Percentiles rank a stretch among this genome's conserved stretches.
Evolutionary conservation across 129 eudicot genomes (phyloP).

Genomic region (Solidago caesia): DNA sequence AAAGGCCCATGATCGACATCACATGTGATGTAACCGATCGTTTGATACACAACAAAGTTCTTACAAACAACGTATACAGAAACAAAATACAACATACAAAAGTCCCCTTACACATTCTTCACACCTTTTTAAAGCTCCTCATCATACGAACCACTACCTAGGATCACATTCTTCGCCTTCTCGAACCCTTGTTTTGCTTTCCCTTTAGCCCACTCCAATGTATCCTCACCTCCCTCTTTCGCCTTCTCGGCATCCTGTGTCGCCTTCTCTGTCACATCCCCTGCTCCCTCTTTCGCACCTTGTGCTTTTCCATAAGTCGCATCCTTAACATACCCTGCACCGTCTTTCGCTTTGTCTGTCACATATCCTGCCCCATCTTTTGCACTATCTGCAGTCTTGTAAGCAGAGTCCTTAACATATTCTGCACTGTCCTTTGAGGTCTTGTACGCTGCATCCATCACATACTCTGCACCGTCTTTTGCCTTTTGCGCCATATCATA

Average conservation of each 20-base stretch:
- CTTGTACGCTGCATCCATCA: constrained; percentile 9
- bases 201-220: constrained; percentile 40
- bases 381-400: neutral
- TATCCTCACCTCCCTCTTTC: constrained; percentile 22
- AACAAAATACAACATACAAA: neutral
- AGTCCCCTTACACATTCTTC: neutral
- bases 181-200: constrained; percentile 52
- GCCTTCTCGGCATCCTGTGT: constrained; percentile 23
- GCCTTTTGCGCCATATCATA: neutral
- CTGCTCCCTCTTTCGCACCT: neutral
- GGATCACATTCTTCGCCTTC: constrained; percentile 46
- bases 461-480: neutral
- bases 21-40: too few species aligned
- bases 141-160: constrained; percentile 13
- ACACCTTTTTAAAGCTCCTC: constrained; percentile 46
- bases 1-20: too few species aligned
- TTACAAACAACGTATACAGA: neutral
- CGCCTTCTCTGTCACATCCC: neutral
- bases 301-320: too few species aligned
- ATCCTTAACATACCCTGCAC: neutral
- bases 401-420: neutral
- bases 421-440: constrained; percentile 8
- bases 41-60: too few species aligned
- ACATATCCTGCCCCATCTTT: neutral
- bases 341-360: neutral